Percentiles rank a stretch among this genome's conserved stretches.
Conservation (phyloP, 192 early-diverging fungal species). For the Spizellomyces sp. region DNA sequence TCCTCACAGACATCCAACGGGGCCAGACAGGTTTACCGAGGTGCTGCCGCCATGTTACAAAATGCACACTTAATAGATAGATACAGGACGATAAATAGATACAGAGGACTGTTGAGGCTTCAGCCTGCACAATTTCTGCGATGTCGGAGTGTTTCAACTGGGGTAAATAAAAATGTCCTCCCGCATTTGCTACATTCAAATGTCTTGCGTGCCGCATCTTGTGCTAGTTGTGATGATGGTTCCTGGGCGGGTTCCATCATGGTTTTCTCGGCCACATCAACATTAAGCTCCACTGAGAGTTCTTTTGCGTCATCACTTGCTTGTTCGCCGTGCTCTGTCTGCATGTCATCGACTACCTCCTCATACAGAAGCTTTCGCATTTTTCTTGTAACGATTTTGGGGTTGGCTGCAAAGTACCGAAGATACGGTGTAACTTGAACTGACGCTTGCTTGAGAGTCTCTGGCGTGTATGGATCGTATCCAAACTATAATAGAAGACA, state of each 20-base stretch:
- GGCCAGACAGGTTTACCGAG: too few relatives aligned
- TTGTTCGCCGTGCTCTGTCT: neutral
- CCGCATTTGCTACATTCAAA: slow-evolving; percentile 28
- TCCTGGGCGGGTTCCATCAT: neutral
- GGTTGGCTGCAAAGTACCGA: slow-evolving; percentile 35
- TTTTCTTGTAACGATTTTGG: slow-evolving; percentile 8
- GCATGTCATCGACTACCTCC: neutral
- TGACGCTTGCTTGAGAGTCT: slow-evolving; percentile 12
- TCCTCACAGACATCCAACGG: too few relatives aligned
- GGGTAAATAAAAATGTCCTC: slow-evolving; percentile 19
- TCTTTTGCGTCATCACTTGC: neutral
- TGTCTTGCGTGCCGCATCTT: neutral
- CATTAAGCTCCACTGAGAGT: neutral
- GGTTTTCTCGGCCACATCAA: neutral
- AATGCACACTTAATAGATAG: too few relatives aligned
- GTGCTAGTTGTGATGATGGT: neutral
- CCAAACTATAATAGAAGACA: slow-evolving; percentile 39
- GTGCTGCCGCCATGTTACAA: too few relatives aligned
- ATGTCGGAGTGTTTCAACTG: slow-evolving; percentile 37
- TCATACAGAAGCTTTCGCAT: slow-evolving; percentile 4
- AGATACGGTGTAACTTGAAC: slow-evolving; percentile 42
- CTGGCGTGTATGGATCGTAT: slow-evolving; percentile 42
- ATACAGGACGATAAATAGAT: too few relatives aligned
- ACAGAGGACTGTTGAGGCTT: too few relatives aligned
- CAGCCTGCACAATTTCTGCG: slow-evolving; percentile 22